Base-by-base conservation (phyloP, 1,284 basidiomycete genomes). In the Apiotrichum laibachii region DNA sequence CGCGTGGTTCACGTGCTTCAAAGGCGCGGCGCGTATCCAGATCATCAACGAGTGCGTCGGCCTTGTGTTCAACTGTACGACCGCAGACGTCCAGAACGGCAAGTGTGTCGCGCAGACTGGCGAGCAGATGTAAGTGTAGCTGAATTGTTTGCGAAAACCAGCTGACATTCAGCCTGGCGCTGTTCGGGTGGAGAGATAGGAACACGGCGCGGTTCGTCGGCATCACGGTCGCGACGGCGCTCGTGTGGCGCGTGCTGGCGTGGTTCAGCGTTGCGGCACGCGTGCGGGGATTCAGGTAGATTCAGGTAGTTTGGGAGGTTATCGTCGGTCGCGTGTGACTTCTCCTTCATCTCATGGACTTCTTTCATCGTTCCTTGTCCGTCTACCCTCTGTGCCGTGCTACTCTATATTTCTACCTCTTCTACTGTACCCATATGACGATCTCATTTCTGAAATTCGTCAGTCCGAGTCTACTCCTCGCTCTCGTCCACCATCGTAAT, bases 11-110 rank as follows among this genome's bases (percentile, higher is more conserved):
- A 66, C 68, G 16, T 64, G 61, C 33, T 52, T 69, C 37, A 76
- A 76, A 64, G 67, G 61, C 26, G 73, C 76, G 15, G 72, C 73
- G 7, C 61, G 69, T 16, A 59, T 81, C 13, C 72, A 78, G 44
- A 70, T 80, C 50, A 81, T 81, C 72, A 81, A 82, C 67, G 80
- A 80, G 59, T 67, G 73, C 21, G 46, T 64, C 9, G 79, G 79
- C 6, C 63, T 77, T 11, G 50, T 53, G 15, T 79, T 82, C 65
- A 42, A 72, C 37, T 82, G 80, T 59, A 65, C 77, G 11, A 26
- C 60, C 1, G 70, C 67, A 8, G 67, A 78, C 22, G 60, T 80
- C 5, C 40, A 53, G 7, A 64, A 65, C 1, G 80, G 80, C 9
- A 64, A 66, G 18, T 81, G 80, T 63, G 69, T 80, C 34, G 78